A percentile compares a stretch with the other conserved stretches of the same genome.
phyloP scores from a whole-genome alignment of 768 basidiomycete species.

The Arthromyces matolae region DNA sequence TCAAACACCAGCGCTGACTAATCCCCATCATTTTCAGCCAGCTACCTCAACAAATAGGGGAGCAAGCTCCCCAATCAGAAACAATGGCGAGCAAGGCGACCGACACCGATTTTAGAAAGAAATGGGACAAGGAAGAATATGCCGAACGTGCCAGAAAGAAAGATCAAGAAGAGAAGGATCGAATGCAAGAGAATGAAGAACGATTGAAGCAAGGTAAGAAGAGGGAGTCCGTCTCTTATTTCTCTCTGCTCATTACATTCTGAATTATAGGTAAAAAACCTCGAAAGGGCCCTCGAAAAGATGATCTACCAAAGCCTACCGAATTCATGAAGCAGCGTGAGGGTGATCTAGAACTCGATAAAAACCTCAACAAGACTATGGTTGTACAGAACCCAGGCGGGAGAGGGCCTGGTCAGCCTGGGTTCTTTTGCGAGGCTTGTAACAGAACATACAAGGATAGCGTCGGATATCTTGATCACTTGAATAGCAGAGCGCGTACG shows the following conservation, averaged over 20 bases:
- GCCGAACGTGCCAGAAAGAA: conserved; percentile 79
- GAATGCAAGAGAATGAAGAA: conserved; percentile 85
- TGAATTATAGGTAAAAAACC: conserved; percentile 82
- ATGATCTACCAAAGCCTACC: conserved; percentile 90
- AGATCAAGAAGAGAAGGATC: conserved; percentile 74
- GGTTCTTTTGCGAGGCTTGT: conserved; percentile 92
- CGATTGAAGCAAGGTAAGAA: conserved; percentile 73
- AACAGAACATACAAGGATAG: conserved; percentile 91
- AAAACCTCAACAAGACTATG: conserved; percentile 93
- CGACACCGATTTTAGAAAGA: conserved; percentile 80
- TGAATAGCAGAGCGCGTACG: conserved; percentile 92
- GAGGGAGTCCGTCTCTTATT: not conserved
- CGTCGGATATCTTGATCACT: conserved; percentile 90
- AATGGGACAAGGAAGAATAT: conserved; percentile 95
- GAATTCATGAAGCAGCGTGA: conserved; percentile 91
- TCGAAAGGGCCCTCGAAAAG: conserved; percentile 51
- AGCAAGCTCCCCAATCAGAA: no score
- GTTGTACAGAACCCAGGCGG: conserved; percentile 84
- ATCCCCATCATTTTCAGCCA: no score
- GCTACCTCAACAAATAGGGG: no score
- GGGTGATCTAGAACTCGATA: conserved; percentile 81
- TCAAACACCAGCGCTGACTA: conserved; percentile 4
- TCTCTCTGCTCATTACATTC: conserved; percentile 7
- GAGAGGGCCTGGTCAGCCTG: conserved; percentile 85
- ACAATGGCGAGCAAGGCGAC: conserved; percentile 41